Evolutionary conservation across 768 basidiomycete genomes (phyloP).

Genomic region (Hortiboletus campestris): DNA sequence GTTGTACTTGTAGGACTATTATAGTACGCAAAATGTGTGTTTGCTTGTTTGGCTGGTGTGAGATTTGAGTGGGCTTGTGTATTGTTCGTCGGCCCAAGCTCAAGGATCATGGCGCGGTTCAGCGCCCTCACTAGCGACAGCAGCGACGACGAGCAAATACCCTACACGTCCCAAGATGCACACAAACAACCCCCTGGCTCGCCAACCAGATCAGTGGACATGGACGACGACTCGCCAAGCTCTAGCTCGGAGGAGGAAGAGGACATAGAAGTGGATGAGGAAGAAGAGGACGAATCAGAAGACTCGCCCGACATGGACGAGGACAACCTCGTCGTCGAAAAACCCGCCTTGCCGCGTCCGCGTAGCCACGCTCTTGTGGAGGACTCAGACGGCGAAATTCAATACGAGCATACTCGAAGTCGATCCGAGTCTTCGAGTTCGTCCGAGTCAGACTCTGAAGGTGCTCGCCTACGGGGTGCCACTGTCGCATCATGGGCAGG

Average conservation of each 20-base stretch:
- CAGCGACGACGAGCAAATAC: conserved; percentile 49
- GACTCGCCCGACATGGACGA: conserved; percentile 50
- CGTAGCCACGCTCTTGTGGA: conserved; percentile 49
- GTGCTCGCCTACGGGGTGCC: conserved; percentile 33
- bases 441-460: conserved; percentile 22
- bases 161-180: conserved; percentile 30
- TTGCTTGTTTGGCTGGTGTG: conserved; percentile 30
- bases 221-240: conserved; percentile 31
- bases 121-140: conserved; percentile 60
- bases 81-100: conserved; percentile 18
- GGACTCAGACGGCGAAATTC: conserved; percentile 54
- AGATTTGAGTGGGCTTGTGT: conserved; percentile 9
- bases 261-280: conserved; percentile 32
- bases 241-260: conserved; percentile 30
- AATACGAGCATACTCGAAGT: conserved; percentile 41
- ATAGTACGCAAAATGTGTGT: conserved; percentile 17
- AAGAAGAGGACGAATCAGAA: conserved; percentile 39
- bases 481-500: conserved; percentile 70
- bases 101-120: conserved; percentile 60
- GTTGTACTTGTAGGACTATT: not conserved
- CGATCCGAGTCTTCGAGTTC: conserved; percentile 33
- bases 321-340: conserved; percentile 41
- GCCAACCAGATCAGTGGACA: conserved; percentile 26
- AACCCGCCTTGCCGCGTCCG: conserved; percentile 29
- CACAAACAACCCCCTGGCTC: conserved; percentile 13